Base-by-base conservation (phyloP, 306 rosid species). In the Begonia loranthoides region DNA sequence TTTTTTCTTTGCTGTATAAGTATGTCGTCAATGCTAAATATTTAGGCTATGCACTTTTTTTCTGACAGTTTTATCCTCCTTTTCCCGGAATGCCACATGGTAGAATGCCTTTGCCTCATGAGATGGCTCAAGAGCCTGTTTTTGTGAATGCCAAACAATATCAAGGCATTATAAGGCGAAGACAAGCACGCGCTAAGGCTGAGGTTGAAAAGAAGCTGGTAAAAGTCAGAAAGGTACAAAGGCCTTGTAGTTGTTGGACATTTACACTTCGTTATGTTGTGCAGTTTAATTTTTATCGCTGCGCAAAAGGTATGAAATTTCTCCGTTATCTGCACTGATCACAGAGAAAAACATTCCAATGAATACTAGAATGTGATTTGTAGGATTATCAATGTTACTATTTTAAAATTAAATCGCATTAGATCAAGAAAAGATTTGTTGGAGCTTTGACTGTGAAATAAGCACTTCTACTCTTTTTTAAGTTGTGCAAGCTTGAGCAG, bases 101-200 rank as follows among this genome's bases (percentile, higher is more conserved):
- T 59, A 79, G 97, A 66, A 90, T 90, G 95, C 85, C 94, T 33
- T 78, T 90, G 76, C 95, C 94, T 50, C 95, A 78, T 39, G 97
- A 90, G 83, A 81, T 85, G 94, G 70, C 95, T 41, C 97, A 90
- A 61, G 97, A 90, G 56, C 97, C 97, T 66, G 97, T 90, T 49
- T 90, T 78, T 70, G 97, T 90, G 67, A 90, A 90, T 62, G 97
- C 97, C 49, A 90, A 85, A 61, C 97, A 90, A 63, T 90, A 85
- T 85, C 94, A 80, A 66, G 97, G 95, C 58, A 90, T 90, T 75
- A 75, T 90, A 41, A 72, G 92, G 87, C 81, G 95, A 50, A 82
- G 97, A 65, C 87, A 85, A 66, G 97, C 97, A 54, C 95, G 94
- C 39, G 95, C 97, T 34, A 90, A 90, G 64, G 97, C 97, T 46